A percentile compares a stretch with the other conserved stretches of the same genome.
Conservation (phyloP, 495 filamentous ascomycete species). For the Halenospora varia region DNA sequence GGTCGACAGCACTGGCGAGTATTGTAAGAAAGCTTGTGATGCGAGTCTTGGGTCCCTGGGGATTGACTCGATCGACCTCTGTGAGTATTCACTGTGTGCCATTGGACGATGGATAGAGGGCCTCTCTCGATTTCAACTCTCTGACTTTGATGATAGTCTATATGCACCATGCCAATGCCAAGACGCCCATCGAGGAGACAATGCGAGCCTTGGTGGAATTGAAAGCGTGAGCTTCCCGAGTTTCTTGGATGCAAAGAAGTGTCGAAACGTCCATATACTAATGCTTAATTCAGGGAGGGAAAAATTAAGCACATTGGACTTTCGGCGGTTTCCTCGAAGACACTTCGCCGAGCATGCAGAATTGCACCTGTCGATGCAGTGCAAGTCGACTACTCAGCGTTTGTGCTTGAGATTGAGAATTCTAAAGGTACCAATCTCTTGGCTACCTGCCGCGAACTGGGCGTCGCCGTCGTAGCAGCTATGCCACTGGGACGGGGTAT, state of each 20-base stretch:
- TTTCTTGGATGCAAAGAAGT: no score
- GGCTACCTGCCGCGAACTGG: constrained; percentile 55
- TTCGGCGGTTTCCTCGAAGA: no score
- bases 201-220: constrained; percentile 43
- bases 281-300: no score
- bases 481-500: constrained; percentile 54
- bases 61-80: constrained; percentile 51
- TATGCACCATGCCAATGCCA: constrained; percentile 44
- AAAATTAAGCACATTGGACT: no score
- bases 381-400: constrained; percentile 61
- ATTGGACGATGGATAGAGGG: no score
- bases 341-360: no score
- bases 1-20: constrained; percentile 27
- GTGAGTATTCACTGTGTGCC: no score
- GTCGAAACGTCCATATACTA: no score
- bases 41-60: constrained; percentile 48
- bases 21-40: constrained; percentile 30
- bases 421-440: constrained; percentile 40
- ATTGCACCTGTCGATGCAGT: constrained; percentile 55
- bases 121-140: no score
- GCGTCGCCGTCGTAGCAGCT: constrained; percentile 57
- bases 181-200: constrained; percentile 58
- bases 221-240: constrained; percentile 22
- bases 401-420: constrained; percentile 52
- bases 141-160: no score